Conservation (phyloP, 352 stramenopile genomes). For the Plasmopara viticola region DNA sequence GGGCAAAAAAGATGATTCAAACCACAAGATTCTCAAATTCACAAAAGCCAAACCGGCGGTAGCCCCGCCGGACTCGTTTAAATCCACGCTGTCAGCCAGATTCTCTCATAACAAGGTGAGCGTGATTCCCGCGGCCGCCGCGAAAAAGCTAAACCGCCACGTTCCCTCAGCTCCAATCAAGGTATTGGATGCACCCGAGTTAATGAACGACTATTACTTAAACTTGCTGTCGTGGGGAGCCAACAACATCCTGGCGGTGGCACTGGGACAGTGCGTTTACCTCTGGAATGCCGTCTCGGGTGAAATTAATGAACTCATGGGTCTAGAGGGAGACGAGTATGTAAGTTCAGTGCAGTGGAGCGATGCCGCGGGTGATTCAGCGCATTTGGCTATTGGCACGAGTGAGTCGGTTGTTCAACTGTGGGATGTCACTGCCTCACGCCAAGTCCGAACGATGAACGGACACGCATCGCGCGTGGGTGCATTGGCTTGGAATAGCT, state of each 20-base stretch:
- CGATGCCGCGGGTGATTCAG: conserved; percentile 65
- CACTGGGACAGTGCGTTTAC: conserved; percentile 96
- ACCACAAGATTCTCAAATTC: conserved; percentile 97
- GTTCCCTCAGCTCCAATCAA: conserved; percentile 95
- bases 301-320: conserved; percentile 94
- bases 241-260: conserved; percentile 96
- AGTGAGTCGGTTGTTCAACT: conserved; percentile 92
- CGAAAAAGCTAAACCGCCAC: conserved; percentile 88
- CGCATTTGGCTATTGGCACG: conserved; percentile 93
- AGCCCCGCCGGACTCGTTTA: conserved; percentile 89
- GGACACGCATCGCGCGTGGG: conserved; percentile 92
- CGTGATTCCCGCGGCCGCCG: conserved; percentile 50
- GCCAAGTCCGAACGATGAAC: conserved; percentile 89
- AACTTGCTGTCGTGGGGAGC: conserved; percentile 97
- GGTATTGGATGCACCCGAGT: conserved; percentile 95
- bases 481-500: conserved; percentile 95
- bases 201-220: conserved; percentile 99
- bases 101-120: conserved; percentile 95
- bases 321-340: conserved; percentile 88
- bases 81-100: conserved; percentile 89
- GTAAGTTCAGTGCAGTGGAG: conserved; percentile 97
- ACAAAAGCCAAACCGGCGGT: conserved; percentile 94
- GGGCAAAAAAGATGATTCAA: conserved; percentile 56
- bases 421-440: conserved; percentile 93
- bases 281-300: conserved; percentile 96